Percentiles rank a stretch among this genome's conserved stretches.
These are phyloP conservation scores for Pilobolus umbonatus DNA, from an alignment of 192 early-diverging fungal species.

Conservation along the genomic window DNA sequence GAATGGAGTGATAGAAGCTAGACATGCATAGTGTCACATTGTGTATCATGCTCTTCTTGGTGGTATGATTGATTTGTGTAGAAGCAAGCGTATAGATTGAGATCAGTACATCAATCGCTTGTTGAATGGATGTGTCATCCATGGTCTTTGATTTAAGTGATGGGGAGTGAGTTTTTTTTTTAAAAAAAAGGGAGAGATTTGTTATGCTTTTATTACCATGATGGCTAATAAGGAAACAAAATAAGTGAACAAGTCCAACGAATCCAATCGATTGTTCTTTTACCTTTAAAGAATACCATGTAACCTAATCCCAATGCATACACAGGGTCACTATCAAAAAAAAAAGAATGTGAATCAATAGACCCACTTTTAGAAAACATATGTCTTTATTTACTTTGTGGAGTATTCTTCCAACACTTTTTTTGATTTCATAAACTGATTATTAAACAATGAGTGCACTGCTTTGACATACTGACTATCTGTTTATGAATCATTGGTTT, in stretches of 20 bases:
- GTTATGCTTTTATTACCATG: not conserved
- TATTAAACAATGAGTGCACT: constrained; percentile 31
- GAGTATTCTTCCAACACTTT: constrained; percentile 16
- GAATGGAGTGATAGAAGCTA: constrained; percentile 28
- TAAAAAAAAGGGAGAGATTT: not conserved
- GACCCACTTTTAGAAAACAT: too few species aligned
- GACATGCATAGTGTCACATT: constrained; percentile 35
- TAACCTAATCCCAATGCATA: constrained; percentile 47
- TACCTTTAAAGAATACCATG: constrained; percentile 53
- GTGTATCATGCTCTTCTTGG: constrained; percentile 24
- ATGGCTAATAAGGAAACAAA: not conserved
- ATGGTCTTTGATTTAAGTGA: constrained; percentile 40
- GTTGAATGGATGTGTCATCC: constrained; percentile 34
- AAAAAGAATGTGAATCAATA: not conserved
- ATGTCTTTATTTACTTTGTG: constrained; percentile 7
- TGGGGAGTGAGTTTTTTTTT: not conserved
- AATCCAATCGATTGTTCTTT: not conserved
- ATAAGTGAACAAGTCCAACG: not conserved
- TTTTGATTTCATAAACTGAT: constrained; percentile 32
- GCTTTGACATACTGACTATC: constrained; percentile 24
- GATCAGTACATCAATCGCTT: constrained; percentile 20
- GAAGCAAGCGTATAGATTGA: constrained; percentile 21
- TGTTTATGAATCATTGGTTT: too few species aligned
- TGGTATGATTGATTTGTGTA: constrained; percentile 27
- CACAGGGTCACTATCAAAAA: constrained; percentile 35